These are phyloP conservation scores for Salvia rosmarinus DNA, from an alignment of 257 asterid species.

Conservation along the genomic window DNA sequence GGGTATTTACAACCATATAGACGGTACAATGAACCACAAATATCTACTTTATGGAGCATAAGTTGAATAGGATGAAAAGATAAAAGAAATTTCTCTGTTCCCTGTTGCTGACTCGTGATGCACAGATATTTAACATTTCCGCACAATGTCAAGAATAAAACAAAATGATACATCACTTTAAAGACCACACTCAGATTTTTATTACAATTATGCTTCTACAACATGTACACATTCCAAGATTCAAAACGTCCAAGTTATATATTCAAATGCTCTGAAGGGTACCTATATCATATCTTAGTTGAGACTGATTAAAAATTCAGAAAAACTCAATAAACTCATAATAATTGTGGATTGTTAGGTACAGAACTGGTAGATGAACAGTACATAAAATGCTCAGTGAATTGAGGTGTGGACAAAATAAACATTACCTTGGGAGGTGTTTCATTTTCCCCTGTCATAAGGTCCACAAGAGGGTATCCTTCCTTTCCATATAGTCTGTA, in stretches of 20 bases:
- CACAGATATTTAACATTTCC: neutral
- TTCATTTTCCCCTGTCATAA: conserved; percentile 88
- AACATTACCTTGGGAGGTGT: conserved; percentile 78
- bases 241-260: neutral
- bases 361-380: neutral
- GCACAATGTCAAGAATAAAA: neutral
- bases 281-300: neutral
- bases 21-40: neutral
- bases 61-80: neutral
- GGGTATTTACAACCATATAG: neutral
- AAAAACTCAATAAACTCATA: neutral
- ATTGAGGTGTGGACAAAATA: neutral
- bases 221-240: no score
- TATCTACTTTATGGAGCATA: neutral
- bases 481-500: conserved; percentile 91
- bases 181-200: neutral
- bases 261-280: neutral
- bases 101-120: neutral
- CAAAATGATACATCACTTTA: neutral
- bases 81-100: neutral
- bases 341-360: neutral
- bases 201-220: neutral
- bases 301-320: neutral
- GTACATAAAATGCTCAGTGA: neutral
- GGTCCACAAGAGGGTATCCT: conserved; percentile 93